A percentile compares a stretch with the other conserved stretches of the same genome.
These are phyloP conservation scores for Penicillium brasilianum DNA, from an alignment of 2,329 filamentous ascomycete species.

Conservation along the genomic window DNA sequence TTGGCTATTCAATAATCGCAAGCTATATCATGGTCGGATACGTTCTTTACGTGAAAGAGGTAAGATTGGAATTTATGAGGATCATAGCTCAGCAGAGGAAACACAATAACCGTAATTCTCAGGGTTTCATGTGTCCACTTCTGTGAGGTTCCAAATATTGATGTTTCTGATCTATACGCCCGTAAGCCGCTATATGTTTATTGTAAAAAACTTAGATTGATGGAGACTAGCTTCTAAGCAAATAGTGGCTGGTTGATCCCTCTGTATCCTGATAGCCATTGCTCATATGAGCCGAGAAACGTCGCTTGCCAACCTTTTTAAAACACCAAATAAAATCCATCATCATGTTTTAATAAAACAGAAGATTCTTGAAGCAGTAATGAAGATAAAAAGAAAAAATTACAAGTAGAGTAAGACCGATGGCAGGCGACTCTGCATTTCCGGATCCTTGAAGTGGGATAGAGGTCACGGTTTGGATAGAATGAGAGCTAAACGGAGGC, in stretches of 20 bases:
- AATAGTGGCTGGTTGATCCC: neutral
- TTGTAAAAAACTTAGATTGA: neutral
- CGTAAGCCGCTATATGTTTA: neutral
- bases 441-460: neutral
- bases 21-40: neutral
- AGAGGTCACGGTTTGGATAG: neutral
- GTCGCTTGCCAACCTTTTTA: neutral
- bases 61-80: neutral
- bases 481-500: neutral
- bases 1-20: neutral
- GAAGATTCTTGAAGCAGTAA: neutral
- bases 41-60: neutral
- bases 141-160: neutral
- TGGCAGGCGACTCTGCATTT: neutral
- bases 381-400: neutral
- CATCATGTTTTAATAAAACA: neutral
- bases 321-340: neutral
- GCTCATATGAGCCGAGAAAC: neutral
- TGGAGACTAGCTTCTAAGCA: neutral
- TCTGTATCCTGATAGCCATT: neutral
- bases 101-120: neutral
- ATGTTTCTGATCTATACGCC: neutral
- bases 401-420: neutral
- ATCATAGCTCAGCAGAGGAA: neutral
- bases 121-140: neutral